These are phyloP conservation scores for Pichia thaimueangensis DNA, from an alignment of 805 yeast species.

Conservation along the genomic window DNA sequence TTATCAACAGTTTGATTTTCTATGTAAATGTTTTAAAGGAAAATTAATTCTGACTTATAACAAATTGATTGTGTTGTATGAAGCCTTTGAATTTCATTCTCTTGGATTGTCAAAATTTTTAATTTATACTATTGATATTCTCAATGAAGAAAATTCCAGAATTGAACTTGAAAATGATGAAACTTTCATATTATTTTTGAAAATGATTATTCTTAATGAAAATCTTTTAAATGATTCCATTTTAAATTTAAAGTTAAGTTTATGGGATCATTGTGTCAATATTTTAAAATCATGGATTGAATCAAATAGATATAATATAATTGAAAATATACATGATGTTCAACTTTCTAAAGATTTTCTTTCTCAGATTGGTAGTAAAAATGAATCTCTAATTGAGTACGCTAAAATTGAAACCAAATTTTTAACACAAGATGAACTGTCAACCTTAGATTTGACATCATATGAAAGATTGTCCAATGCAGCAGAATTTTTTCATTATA, in stretches of 20 bases:
- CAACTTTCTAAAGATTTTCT: not conserved
- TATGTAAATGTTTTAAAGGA: not conserved
- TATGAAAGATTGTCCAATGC: conserved; percentile 25
- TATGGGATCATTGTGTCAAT: conserved; percentile 13
- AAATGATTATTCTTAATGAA: conserved; percentile 19
- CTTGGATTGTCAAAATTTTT: conserved; percentile 18
- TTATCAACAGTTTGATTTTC: not conserved
- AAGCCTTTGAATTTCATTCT: conserved; percentile 15
- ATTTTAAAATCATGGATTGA: conserved; percentile 18
- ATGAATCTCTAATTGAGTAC: not conserved
- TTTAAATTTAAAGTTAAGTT: conserved; percentile 11
- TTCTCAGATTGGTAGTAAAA: not conserved
- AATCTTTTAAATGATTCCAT: conserved; percentile 17
- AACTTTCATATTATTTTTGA: conserved; percentile 17
- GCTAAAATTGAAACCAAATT: conserved; percentile 4
- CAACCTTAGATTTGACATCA: conserved; percentile 23
- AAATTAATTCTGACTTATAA: not conserved
- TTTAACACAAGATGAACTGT: conserved; percentile 18
- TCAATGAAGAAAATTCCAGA: conserved; percentile 9
- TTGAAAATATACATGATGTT: conserved; percentile 7
- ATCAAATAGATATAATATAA: conserved; percentile 14
- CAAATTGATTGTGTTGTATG: conserved; percentile 13
- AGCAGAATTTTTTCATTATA: conserved; percentile 28
- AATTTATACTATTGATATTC: conserved; percentile 9
- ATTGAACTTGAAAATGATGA: conserved; percentile 7